Percentiles rank a stretch among this genome's conserved stretches.
Conservation (phyloP, 1,284 basidiomycete species). For the Ceratorhiza oryzae-sativae region DNA sequence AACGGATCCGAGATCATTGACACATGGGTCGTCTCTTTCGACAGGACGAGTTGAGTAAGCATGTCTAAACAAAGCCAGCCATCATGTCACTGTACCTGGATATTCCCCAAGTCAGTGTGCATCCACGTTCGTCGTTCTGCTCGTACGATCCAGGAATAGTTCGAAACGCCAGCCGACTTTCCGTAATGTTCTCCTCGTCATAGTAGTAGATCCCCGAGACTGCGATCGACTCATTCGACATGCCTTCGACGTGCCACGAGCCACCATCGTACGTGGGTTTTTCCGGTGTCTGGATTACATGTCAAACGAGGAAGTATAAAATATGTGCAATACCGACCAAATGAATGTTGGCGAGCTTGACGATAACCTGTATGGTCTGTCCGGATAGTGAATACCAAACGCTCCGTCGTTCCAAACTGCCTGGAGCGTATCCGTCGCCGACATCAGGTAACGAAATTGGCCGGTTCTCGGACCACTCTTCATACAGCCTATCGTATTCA, state of each 20-base stretch:
- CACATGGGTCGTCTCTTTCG: not conserved
- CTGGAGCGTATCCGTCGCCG: conserved; percentile 36
- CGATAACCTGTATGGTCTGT: conserved; percentile 56
- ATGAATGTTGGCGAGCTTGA: conserved; percentile 60
- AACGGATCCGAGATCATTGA: conserved; percentile 45
- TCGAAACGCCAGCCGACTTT: conserved; percentile 31
- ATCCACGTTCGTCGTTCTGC: conserved; percentile 5
- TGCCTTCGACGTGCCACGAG: conserved; percentile 53
- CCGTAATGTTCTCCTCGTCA: conserved; percentile 42
- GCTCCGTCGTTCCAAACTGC: conserved; percentile 40
- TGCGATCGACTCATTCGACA: conserved; percentile 58
- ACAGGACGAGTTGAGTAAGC: not conserved
- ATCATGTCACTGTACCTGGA: not conserved
- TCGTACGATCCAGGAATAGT: not conserved
- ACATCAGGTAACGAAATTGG: conserved; percentile 43
- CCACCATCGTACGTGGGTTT: conserved; percentile 50
- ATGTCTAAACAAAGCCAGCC: not conserved
- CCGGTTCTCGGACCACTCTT: conserved; percentile 20
- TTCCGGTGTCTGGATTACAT: conserved; percentile 52
- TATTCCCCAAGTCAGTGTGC: conserved; percentile 28
- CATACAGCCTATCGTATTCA: conserved; percentile 1
- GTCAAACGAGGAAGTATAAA: not conserved
- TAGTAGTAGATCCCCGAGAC: conserved; percentile 55
- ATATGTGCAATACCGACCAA: conserved; percentile 43
- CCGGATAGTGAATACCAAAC: conserved; percentile 44